Conservation (phyloP, 2,329 filamentous ascomycete species). For the Purpureocillium takamizusanense region DNA sequence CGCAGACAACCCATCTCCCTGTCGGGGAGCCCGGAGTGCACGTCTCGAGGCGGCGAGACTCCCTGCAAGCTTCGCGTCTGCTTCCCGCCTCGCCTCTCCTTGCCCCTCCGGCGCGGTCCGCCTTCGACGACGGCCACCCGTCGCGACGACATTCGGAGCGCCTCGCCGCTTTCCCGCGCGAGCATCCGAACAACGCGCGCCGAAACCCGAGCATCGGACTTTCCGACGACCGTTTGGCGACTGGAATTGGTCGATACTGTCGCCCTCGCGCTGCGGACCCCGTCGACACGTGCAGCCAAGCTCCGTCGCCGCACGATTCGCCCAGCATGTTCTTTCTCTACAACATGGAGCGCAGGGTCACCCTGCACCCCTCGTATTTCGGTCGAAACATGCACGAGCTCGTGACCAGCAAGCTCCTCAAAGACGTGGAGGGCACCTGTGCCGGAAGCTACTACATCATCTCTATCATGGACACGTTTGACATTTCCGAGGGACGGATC, state of each 20-base stretch:
- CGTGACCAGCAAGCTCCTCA: constrained; percentile 79
- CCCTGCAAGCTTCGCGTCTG: constrained; percentile 2
- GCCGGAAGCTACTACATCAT: constrained; percentile 97
- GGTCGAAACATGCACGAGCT: constrained; percentile 87
- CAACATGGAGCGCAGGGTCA: constrained; percentile 90
- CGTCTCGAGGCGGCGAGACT: constrained; percentile 9
- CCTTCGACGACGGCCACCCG: no score
- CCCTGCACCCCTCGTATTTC: constrained; percentile 94
- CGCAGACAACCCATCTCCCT: constrained; percentile 4
- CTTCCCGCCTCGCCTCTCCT: constrained; percentile 5
- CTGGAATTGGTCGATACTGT: no score
- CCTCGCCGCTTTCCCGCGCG: neutral
- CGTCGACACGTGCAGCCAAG: no score
- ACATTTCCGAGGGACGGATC: constrained; percentile 88
- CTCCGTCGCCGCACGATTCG: constrained; percentile 3
- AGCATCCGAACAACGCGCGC: neutral
- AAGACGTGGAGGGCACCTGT: constrained; percentile 91
- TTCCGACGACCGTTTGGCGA: no score
- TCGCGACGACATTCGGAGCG: neutral
- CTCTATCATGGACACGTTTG: constrained; percentile 92
- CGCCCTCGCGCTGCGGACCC: no score
- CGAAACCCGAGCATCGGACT: no score
- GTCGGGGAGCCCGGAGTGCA: constrained; percentile 9
- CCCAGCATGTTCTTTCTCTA: constrained; percentile 91
- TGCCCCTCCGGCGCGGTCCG: constrained; percentile 1